Conservation (phyloP, 2,329 filamentous ascomycete genomes). For the Trichoderma sp. region DNA sequence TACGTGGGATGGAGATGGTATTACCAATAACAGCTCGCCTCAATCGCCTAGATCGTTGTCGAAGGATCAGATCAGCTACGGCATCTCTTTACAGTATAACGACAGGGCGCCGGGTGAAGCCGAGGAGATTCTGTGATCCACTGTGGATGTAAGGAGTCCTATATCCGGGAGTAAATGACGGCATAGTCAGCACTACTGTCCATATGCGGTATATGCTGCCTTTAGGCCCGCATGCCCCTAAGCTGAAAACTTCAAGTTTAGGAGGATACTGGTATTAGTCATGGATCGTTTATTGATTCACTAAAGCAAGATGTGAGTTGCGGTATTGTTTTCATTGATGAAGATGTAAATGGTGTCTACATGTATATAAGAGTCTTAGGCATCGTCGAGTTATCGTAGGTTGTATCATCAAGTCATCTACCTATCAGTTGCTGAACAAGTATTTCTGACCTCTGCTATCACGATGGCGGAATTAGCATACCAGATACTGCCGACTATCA, state of each 20-base stretch:
- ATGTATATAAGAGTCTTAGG: not conserved
- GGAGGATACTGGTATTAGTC: not conserved
- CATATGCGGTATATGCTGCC: not conserved
- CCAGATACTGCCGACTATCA: not conserved
- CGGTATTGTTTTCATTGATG: not conserved
- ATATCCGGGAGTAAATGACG: not conserved
- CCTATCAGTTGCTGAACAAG: not conserved
- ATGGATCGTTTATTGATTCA: not conserved
- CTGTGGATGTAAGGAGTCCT: not conserved
- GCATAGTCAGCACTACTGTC: conserved; percentile 6
- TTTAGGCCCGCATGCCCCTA: not conserved
- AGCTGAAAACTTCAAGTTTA: not conserved
- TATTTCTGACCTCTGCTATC: not conserved
- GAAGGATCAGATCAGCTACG: not conserved
- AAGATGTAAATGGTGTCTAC: not conserved
- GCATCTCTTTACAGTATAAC: not conserved
- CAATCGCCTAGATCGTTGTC: not conserved
- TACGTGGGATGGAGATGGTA: not conserved
- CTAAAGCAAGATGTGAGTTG: not conserved
- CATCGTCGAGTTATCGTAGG: not conserved
- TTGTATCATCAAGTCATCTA: not conserved
- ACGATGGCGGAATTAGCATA: conserved; percentile 6
- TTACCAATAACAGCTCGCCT: not conserved
- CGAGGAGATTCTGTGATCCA: not conserved
- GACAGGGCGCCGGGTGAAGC: not conserved